A percentile compares a stretch with the other conserved stretches of the same genome.
phyloP scores from a whole-genome alignment of 495 filamentous ascomycete species.

The Aspergillus bertholletiae region DNA sequence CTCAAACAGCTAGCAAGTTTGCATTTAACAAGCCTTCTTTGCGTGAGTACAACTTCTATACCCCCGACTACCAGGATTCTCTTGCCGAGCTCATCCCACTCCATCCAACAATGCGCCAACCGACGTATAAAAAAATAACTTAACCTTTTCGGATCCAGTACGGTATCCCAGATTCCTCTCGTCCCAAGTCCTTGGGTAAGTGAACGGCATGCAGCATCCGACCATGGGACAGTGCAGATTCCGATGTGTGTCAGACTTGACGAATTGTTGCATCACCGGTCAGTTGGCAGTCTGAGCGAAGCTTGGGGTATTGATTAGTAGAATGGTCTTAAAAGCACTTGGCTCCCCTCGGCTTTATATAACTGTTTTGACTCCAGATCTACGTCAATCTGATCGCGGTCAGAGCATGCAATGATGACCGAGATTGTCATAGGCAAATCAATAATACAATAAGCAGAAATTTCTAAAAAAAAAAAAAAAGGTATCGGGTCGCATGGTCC shows the following conservation, averaged over 20 bases:
- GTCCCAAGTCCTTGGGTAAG: constrained; percentile 17
- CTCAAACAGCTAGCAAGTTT: too few relatives aligned
- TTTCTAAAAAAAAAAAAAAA: background rate
- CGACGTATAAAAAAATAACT: background rate
- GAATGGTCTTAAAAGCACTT: too few relatives aligned
- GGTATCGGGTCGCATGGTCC: background rate
- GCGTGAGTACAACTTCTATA: too few relatives aligned
- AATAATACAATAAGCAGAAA: background rate
- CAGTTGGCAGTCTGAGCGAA: background rate
- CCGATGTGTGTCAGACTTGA: constrained; percentile 30
- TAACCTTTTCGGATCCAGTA: background rate
- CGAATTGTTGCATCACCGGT: constrained; percentile 34
- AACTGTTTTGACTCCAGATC: constrained; percentile 3
- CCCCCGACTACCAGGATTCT: too few relatives aligned
- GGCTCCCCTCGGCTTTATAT: constrained; percentile 15
- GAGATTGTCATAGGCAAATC: constrained; percentile 12
- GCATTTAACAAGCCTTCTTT: too few relatives aligned
- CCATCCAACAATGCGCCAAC: too few relatives aligned
- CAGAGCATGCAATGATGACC: constrained; percentile 32
- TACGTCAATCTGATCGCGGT: constrained; percentile 35
- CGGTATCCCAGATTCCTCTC: background rate
- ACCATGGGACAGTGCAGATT: background rate
- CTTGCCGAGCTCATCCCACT: too few relatives aligned
- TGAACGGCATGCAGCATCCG: background rate
- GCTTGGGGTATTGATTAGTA: background rate